phyloP scores from a whole-genome alignment of 805 yeast species.

The Yarrowia alimentaria region DNA sequence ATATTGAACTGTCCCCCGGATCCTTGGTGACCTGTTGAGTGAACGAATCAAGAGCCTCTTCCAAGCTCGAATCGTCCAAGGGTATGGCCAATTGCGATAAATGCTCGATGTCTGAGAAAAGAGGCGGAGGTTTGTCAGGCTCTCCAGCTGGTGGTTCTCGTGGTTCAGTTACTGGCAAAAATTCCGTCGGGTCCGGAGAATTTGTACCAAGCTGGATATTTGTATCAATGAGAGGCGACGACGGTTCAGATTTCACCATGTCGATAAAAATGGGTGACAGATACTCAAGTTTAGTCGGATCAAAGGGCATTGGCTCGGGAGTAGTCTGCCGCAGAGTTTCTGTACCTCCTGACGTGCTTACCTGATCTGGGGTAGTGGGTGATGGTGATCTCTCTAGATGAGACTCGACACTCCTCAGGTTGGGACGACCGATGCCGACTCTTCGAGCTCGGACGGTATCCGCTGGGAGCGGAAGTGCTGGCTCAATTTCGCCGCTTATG shows the following conservation, averaged over 20 bases:
- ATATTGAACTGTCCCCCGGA: too few species aligned
- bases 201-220: too few species aligned
- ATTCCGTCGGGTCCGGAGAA: too few species aligned
- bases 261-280: too few species aligned
- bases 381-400: too few species aligned
- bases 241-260: slow-evolving; percentile 1
- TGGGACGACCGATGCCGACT: not conserved
- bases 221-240: not conserved
- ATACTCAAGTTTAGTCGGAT: too few species aligned
- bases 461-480: not conserved
- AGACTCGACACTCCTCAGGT: too few species aligned
- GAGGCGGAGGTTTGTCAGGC: slow-evolving; percentile 4
- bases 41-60: slow-evolving; percentile 11
- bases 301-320: too few species aligned
- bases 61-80: slow-evolving; percentile 7
- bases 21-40: not conserved
- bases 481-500: not conserved
- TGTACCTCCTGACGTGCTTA: not conserved
- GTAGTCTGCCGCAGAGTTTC: too few species aligned
- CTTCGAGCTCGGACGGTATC: not conserved
- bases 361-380: too few species aligned
- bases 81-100: not conserved
- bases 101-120: not conserved
- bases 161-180: too few species aligned
- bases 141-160: too few species aligned